A percentile compares a stretch with the other conserved stretches of the same genome.
These are phyloP conservation scores for Lecanicillium sp. DNA, from an alignment of 2,329 filamentous ascomycete species.

Conservation along the genomic window DNA sequence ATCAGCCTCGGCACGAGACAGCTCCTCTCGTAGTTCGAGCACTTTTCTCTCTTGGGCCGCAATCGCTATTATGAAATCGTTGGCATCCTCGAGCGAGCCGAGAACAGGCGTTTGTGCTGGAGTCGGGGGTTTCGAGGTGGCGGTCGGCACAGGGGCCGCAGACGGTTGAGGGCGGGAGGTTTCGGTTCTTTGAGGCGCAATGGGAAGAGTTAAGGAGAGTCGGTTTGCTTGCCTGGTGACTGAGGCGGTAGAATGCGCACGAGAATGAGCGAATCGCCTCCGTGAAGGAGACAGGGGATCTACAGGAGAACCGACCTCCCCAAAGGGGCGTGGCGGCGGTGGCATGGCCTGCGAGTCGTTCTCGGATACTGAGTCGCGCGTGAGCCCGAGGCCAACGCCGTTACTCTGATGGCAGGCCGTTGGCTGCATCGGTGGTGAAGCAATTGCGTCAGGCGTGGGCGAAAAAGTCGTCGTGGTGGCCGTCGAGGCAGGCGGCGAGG, in stretches of 20 bases:
- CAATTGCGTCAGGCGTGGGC: conserved; percentile 20
- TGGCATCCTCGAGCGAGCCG: conserved; percentile 44
- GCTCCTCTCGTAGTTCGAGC: conserved; percentile 82
- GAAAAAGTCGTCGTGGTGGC: conserved; percentile 17
- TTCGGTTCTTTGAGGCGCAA: conserved; percentile 44
- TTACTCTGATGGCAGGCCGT: neutral
- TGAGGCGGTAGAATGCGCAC: conserved; percentile 44
- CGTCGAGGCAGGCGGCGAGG: conserved; percentile 16
- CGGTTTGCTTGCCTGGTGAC: conserved; percentile 48
- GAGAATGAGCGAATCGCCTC: conserved; percentile 12
- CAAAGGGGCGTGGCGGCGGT: conserved; percentile 28
- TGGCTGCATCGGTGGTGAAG: conserved; percentile 22
- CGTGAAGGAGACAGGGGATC: conserved; percentile 26
- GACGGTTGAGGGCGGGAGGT: conserved; percentile 44
- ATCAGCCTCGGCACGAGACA: conserved; percentile 74
- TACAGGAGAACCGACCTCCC: conserved; percentile 20
- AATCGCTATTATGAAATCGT: conserved; percentile 76
- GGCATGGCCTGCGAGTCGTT: conserved; percentile 18
- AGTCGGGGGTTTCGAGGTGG: conserved; percentile 40
- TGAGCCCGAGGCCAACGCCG: conserved; percentile 6
- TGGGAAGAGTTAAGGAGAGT: conserved; percentile 55
- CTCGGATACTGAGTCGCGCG: neutral
- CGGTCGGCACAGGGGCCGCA: conserved; percentile 13
- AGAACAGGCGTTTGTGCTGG: conserved; percentile 37
- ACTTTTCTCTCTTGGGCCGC: conserved; percentile 88